Evolutionary conservation across 305 asterid genomes (phyloP).

Genomic region (Rubia balearica): DNA sequence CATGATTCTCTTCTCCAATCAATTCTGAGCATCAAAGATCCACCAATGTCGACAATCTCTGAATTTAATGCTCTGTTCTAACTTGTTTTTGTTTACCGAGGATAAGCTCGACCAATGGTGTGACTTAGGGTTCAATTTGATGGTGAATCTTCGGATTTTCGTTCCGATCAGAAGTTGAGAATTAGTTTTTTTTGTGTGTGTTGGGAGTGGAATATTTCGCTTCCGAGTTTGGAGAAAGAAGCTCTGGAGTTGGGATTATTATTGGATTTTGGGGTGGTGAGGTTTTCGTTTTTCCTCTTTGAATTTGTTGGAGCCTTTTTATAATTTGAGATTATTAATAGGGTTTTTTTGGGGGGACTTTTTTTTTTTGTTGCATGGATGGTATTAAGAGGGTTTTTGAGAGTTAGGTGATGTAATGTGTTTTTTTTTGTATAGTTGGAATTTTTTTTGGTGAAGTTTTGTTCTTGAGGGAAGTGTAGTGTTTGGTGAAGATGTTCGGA

Average conservation of each 20-base stretch:
- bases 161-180: slow-evolving; percentile 23
- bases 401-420: not conserved
- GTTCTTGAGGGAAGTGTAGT: not conserved
- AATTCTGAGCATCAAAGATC: slow-evolving; percentile 15
- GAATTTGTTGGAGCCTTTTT: not conserved
- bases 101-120: slow-evolving; percentile 13
- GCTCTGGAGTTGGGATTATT: slow-evolving; percentile 11
- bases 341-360: slow-evolving; percentile 21
- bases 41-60: slow-evolving; percentile 15
- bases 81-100: not conserved
- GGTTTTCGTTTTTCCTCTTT: not conserved
- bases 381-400: slow-evolving; percentile 29
- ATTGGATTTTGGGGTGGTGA: slow-evolving; percentile 15
- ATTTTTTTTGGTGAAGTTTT: slow-evolving; percentile 8
- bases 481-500: slow-evolving; percentile 34
- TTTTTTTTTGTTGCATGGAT: slow-evolving; percentile 26
- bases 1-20: slow-evolving; percentile 13
- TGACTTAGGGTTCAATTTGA: slow-evolving; percentile 23
- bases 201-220: slow-evolving; percentile 14
- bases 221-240: not conserved
- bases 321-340: slow-evolving; percentile 19
- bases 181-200: not conserved
- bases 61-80: not conserved
- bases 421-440: slow-evolving; percentile 14
- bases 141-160: slow-evolving; percentile 14